A percentile compares a stretch with the other conserved stretches of the same genome.
Evolutionary conservation across 306 rosid species (phyloP).

Genomic region (Alnus glutinosa): DNA sequence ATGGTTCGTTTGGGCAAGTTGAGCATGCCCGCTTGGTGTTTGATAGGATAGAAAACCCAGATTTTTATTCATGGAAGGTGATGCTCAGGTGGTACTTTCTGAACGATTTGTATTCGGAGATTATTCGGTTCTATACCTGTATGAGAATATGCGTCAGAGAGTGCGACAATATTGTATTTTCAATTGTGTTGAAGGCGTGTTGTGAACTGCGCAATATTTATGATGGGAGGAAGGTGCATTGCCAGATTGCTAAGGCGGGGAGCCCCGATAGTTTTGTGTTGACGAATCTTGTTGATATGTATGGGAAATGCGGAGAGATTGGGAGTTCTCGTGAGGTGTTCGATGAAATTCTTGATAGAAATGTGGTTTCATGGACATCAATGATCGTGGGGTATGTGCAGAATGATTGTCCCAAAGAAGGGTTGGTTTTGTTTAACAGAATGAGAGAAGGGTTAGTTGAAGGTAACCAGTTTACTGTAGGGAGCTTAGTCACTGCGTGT

Average conservation of each 20-base stretch:
- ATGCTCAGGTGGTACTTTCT: slow-evolving; percentile 72
- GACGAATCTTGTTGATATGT: slow-evolving; percentile 54
- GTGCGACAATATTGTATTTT: slow-evolving; percentile 48
- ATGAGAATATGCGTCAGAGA: slow-evolving; percentile 36
- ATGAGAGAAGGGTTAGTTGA: slow-evolving; percentile 63
- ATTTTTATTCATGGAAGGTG: slow-evolving; percentile 59
- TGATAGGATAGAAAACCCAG: slow-evolving; percentile 49
- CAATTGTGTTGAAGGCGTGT: slow-evolving; percentile 59
- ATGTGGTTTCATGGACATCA: slow-evolving; percentile 75
- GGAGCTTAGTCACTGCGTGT: slow-evolving; percentile 58
- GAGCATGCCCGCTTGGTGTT: slow-evolving; percentile 62
- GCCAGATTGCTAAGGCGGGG: slow-evolving; percentile 51
- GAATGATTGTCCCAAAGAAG: slow-evolving; percentile 59
- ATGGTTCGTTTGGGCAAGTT: slow-evolving; percentile 53
- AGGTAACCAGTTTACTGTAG: slow-evolving; percentile 59
- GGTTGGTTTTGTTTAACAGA: slow-evolving; percentile 51
- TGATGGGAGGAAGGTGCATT: slow-evolving; percentile 51
- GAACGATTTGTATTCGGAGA: slow-evolving; percentile 42
- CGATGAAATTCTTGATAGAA: slow-evolving; percentile 47
- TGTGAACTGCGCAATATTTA: slow-evolving; percentile 46
- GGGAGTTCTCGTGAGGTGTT: slow-evolving; percentile 40
- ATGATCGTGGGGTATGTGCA: slow-evolving; percentile 77
- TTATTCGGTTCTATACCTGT: slow-evolving; percentile 44
- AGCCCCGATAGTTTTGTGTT: slow-evolving; percentile 50
- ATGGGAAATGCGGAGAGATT: slow-evolving; percentile 51